These are phyloP conservation scores for Afroboletus lepidellus DNA, from an alignment of 1,284 basidiomycete species.

Conservation along the genomic window DNA sequence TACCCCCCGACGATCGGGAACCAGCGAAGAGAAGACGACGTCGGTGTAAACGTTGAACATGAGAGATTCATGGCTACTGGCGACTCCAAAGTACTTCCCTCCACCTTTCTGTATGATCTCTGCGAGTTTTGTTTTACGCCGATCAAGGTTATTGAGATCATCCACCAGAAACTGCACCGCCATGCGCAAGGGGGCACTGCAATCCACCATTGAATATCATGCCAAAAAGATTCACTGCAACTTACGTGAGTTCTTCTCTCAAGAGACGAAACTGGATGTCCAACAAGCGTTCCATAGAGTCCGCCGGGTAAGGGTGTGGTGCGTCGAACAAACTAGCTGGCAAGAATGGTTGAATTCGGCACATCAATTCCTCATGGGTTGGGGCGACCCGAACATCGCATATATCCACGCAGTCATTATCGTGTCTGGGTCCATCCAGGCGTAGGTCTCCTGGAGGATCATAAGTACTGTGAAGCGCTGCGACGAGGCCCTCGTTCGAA, in stretches of 20 bases:
- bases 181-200: conserved; percentile 49
- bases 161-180: conserved; percentile 46
- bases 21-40: conserved; percentile 41
- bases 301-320: conserved; percentile 54
- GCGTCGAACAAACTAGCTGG: conserved; percentile 57
- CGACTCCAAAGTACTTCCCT: conserved; percentile 44
- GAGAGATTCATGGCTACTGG: conserved; percentile 41
- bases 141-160: conserved; percentile 36
- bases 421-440: conserved; percentile 53
- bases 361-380: conserved; percentile 59
- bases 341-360: conserved; percentile 46
- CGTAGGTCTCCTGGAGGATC: conserved; percentile 56
- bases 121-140: conserved; percentile 32
- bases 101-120: conserved; percentile 42
- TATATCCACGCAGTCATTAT: conserved; percentile 64
- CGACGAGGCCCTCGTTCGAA: conserved; percentile 35
- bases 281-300: conserved; percentile 59
- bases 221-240: not conserved
- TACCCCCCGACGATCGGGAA: conserved; percentile 49
- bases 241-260: conserved; percentile 65
- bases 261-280: conserved; percentile 72
- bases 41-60: conserved; percentile 60
- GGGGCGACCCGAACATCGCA: conserved; percentile 58
- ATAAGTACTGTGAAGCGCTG: conserved; percentile 43
- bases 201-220: not conserved